Evolutionary conservation across 2,329 filamentous ascomycete genomes (phyloP).

Genomic region (Botrytis fragariae): DNA sequence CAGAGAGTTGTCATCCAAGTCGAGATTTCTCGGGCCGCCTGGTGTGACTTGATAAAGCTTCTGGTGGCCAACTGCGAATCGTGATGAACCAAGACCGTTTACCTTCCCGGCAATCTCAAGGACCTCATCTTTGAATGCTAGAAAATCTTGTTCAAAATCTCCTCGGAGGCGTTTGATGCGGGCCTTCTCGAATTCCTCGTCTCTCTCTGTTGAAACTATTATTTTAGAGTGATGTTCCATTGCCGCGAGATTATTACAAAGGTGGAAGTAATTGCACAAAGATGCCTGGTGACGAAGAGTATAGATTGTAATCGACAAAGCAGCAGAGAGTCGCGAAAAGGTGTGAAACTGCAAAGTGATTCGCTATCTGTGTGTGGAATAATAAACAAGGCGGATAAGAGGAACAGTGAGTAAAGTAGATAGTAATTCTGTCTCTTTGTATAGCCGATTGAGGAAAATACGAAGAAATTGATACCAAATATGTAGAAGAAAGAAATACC

Average conservation of each 20-base stretch:
- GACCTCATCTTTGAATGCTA: background rate
- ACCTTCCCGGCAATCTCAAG: background rate
- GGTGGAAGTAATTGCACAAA: background rate
- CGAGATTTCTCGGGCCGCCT: slow-evolving; percentile 10
- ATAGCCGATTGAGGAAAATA: background rate
- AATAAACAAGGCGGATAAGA: background rate
- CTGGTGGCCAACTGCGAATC: background rate
- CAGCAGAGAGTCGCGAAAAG: too few relatives aligned
- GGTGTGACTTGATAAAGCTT: slow-evolving; percentile 3
- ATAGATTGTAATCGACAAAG: background rate
- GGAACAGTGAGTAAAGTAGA: background rate
- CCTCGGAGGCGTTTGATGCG: background rate
- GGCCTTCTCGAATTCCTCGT: background rate
- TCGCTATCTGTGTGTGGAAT: background rate
- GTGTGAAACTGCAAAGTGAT: background rate
- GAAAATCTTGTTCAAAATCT: background rate
- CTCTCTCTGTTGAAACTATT: background rate
- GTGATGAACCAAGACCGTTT: slow-evolving; percentile 5
- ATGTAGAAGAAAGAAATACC: background rate
- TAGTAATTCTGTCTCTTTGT: background rate
- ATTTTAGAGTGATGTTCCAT: background rate
- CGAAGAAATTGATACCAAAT: background rate
- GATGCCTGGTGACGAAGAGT: background rate
- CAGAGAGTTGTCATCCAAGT: slow-evolving; percentile 7
- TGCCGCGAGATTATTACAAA: background rate